Base-by-base conservation (phyloP, 495 filamentous ascomycete species). In the Aspergillus nidulans region DNA sequence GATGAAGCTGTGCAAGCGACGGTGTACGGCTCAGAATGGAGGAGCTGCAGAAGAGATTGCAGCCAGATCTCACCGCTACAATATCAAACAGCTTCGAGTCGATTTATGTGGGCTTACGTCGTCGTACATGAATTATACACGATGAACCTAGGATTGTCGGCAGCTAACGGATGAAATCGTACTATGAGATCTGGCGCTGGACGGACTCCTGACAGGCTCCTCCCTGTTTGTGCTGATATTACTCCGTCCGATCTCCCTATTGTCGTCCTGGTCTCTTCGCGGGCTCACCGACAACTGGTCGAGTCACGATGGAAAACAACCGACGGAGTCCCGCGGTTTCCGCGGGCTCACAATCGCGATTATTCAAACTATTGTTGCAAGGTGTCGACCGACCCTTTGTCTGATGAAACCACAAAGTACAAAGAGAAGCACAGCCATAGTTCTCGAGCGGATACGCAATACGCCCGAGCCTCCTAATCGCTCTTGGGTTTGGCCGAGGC, bases 31-130 rank as follows among this genome's bases (percentile, higher is more conserved):
- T 18, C 36, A 18, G 16, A 16, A 43, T 18, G 39, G 39, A 19
- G 38, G 25, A 18, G 20, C 21, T 36, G 3, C 8, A 42, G 28
- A 15, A 30, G 15, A 13, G 43, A 41, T 49, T 30, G 38, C 25
- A 18, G 48, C 24, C 47, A 23, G 16, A 46, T 18, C 45, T 61
- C 61, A 64, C 61, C 57, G 58, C 61, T 56, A 60, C 53, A 50
- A 52, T 58, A 45, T 56, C 51, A 55, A 53, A 32, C 28, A 38
- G n/a, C 20, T 26, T 12, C 30, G 9, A 34, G 30, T 28, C 26
- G 9, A 5, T 45, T 16, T 41, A 42, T 48, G 24, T 32, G 34
- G 43, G 48, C 47, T 52, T 40, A 55, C 45, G 32, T 48, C 43
- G 30, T 39, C 18, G 41, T 43, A 38, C 44, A 50, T 56, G 36